Conservation (phyloP, 2,329 filamentous ascomycete genomes). For the Colletotrichum trifolii region DNA sequence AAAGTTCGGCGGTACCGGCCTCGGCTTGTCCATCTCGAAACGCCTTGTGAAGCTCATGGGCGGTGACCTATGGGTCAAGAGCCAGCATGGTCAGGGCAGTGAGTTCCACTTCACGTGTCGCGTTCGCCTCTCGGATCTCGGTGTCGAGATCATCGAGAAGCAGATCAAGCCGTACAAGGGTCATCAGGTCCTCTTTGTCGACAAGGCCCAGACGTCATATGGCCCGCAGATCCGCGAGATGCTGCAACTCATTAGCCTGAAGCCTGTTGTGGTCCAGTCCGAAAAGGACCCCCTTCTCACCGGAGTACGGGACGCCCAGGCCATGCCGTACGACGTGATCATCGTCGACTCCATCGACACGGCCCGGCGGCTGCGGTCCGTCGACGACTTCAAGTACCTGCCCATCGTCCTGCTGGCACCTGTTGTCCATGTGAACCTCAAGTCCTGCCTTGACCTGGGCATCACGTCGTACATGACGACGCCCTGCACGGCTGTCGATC, state of each 20-base stretch:
- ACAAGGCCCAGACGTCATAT: constrained; percentile 85
- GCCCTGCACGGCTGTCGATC: constrained; percentile 90
- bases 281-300: constrained; percentile 71
- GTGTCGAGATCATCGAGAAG: constrained; percentile 81
- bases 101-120: constrained; percentile 97
- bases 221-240: constrained; percentile 81
- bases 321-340: constrained; percentile 90
- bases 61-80: constrained; percentile 95
- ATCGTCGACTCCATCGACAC: constrained; percentile 95
- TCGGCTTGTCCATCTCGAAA: constrained; percentile 95
- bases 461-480: constrained; percentile 99
- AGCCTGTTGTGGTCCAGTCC: constrained; percentile 87
- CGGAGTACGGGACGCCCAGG: constrained; percentile 63
- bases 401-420: constrained; percentile 94
- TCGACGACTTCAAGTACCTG: constrained; percentile 97
- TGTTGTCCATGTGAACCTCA: constrained; percentile 88
- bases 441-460: constrained; percentile 91
- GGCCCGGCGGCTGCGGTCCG: constrained; percentile 83
- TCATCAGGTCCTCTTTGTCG: constrained; percentile 93
- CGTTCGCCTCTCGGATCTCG: constrained; percentile 84
- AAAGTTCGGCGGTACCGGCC: constrained; percentile 93
- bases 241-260: constrained; percentile 81
- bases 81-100: constrained; percentile 89
- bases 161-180: constrained; percentile 91
- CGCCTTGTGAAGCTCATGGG: constrained; percentile 96